Base-by-base conservation (phyloP, 805 yeast species). In the Tetrapisispora arboricola region DNA sequence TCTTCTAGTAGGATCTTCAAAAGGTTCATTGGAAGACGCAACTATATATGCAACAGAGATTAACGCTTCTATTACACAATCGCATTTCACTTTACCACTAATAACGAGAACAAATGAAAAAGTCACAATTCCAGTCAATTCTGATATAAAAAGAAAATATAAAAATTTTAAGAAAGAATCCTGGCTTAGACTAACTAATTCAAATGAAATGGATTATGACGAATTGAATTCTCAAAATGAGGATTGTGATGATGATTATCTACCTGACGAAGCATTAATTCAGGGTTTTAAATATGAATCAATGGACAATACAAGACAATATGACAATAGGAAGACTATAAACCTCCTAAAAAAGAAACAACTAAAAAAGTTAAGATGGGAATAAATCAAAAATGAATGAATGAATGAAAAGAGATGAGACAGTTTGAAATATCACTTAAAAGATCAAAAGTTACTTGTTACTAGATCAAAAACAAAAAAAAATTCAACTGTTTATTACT, bases 41-140 rank as follows among this genome's bases (percentile, higher is more conserved):
- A 57, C 63, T 20, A 51, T 58, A 12, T 58, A 50, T 44, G 63
- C 61, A 19, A 58, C 63, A 9, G 63, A 58, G 42, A 55, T 58
- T 2, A 58, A 58, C 37, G 49, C 59, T 2, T 40, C 51, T 9
- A 24, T 49, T n/a, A 44, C 44, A 13, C 42, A 46, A 22, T 39
- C 43, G 19, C 46, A 39, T 15, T 44, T 31, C 24, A 48, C 47
- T 34, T 40, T 58, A 31, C 61, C 61, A 4, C 33, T 40, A 6
- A 52, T 58, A 9, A 44, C 49, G 4, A 50, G 39, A 22, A 40
- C 48, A 6, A 48, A 50, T 49, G 61, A 58, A 44, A 49, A 49
- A 27, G 50, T 58, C 13, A 54, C 61, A 3, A 57, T 58, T 13
- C 63, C 63, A 15, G 61, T 58, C 16, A 55, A 57, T 26, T 43